These are phyloP conservation scores for Coemansia sp. DNA, from an alignment of 192 early-diverging fungal genomes.

Conservation along the genomic window DNA sequence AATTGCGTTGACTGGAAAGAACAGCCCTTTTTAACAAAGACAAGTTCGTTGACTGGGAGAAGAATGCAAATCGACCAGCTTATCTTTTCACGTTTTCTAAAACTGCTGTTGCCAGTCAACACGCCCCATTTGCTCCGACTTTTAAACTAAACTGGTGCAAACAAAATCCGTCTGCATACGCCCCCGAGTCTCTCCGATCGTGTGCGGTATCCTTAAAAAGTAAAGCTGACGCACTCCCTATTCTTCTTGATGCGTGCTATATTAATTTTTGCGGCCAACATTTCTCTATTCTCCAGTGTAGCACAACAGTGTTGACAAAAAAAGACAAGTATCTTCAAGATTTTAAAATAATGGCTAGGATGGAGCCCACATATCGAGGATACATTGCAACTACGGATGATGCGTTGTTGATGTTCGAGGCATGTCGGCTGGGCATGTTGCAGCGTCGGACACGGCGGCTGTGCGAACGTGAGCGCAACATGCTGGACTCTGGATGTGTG, in stretches of 20 bases:
- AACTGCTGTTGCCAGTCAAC: background rate
- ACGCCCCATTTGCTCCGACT: too few species aligned
- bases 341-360: background rate
- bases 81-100: background rate
- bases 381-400: slow-evolving; percentile 81
- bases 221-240: background rate
- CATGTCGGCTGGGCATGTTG: slow-evolving; percentile 70
- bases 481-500: slow-evolving; percentile 73
- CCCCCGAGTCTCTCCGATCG: too few species aligned
- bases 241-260: too few species aligned
- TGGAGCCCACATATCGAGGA: slow-evolving; percentile 64
- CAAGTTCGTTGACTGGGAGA: background rate
- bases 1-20: background rate
- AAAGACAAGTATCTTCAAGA: too few species aligned
- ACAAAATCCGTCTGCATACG: too few species aligned
- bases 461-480: slow-evolving; percentile 74
- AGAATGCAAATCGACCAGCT: background rate
- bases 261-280: background rate
- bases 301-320: background rate
- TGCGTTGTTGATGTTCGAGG: slow-evolving; percentile 85
- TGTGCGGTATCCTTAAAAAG: slow-evolving; percentile 10
- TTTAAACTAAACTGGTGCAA: too few species aligned
- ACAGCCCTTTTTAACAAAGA: background rate
- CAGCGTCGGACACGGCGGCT: slow-evolving; percentile 71
- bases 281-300: background rate